Percentiles rank a stretch among this genome's conserved stretches.
Evolutionary conservation across 768 basidiomycete genomes (phyloP).

Genomic region (Boletus pseudopeckii): DNA sequence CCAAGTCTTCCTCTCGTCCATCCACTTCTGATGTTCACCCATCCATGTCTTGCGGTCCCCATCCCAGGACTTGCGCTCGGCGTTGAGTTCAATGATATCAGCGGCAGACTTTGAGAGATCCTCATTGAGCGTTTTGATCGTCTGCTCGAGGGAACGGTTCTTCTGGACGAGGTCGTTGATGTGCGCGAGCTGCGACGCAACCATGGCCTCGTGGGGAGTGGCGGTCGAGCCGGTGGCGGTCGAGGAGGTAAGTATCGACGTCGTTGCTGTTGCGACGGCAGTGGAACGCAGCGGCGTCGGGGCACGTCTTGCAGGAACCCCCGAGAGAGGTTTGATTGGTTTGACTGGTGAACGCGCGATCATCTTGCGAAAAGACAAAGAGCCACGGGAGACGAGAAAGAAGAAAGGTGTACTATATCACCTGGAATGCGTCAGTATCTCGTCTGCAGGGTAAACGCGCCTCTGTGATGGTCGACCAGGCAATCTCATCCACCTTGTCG

Average conservation of each 20-base stretch:
- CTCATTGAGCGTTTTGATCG: conserved; percentile 50
- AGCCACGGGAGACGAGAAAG: not conserved
- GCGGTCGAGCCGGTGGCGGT: conserved; percentile 29
- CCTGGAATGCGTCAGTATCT: conserved; percentile 1
- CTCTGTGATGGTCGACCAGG: conserved; percentile 4
- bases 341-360: conserved; percentile 31
- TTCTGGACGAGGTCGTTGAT: conserved; percentile 72
- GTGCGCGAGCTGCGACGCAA: conserved; percentile 60
- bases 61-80: conserved; percentile 37
- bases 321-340: conserved; percentile 8
- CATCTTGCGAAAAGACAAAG: conserved; percentile 14
- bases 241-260: conserved; percentile 26
- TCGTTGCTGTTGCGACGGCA: conserved; percentile 17
- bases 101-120: conserved; percentile 39
- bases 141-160: conserved; percentile 61
- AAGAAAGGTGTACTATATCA: not conserved
- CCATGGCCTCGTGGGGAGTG: conserved; percentile 45
- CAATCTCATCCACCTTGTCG: conserved; percentile 9
- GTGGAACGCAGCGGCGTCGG: conserved; percentile 23
- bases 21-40: conserved; percentile 39
- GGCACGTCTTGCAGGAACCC: conserved; percentile 14
- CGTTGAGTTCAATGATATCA: conserved; percentile 34
- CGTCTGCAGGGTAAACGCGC: not conserved
- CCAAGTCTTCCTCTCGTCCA: conserved; percentile 56
- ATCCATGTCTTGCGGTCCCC: conserved; percentile 25